Evolutionary conservation across 352 stramenopile species (phyloP).

Genomic region (Stephanocyclus meneghinianus): DNA sequence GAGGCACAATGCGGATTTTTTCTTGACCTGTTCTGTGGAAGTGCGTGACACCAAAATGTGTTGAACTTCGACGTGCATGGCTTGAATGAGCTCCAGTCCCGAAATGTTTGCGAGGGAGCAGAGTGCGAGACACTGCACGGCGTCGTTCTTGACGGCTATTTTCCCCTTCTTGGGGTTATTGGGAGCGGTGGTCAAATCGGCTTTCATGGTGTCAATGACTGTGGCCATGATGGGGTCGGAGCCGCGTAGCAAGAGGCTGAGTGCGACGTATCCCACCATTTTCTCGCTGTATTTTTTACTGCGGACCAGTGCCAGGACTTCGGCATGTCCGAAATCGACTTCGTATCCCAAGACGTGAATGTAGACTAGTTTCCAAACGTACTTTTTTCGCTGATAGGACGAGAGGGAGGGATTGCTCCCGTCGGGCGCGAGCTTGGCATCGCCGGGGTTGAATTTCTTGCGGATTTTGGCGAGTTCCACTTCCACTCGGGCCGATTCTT

Average conservation of each 20-base stretch:
- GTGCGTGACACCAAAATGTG: slow-evolving; percentile 89
- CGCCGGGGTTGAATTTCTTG: slow-evolving; percentile 91
- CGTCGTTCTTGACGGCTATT: slow-evolving; percentile 69
- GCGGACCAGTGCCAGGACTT: slow-evolving; percentile 94
- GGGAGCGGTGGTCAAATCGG: slow-evolving; percentile 88
- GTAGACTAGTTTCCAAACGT: slow-evolving; percentile 99
- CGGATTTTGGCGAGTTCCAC: slow-evolving; percentile 98
- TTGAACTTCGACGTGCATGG: slow-evolving; percentile 91
- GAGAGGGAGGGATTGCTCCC: slow-evolving; percentile 83
- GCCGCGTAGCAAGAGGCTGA: slow-evolving; percentile 92
- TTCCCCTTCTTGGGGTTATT: slow-evolving; percentile 50
- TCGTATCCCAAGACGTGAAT: slow-evolving; percentile 99
- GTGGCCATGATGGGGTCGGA: slow-evolving; percentile 84
- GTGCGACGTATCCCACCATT: slow-evolving; percentile 93
- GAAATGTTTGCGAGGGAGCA: slow-evolving; percentile 95
- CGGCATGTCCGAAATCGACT: slow-evolving; percentile 97
- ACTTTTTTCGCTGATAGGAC: slow-evolving; percentile 98
- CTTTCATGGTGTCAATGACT: slow-evolving; percentile 95
- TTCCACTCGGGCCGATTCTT: slow-evolving; percentile 93
- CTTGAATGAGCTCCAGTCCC: slow-evolving; percentile 91
- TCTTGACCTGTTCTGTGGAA: slow-evolving; percentile 92
- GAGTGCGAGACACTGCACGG: slow-evolving; percentile 91
- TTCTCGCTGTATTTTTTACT: slow-evolving; percentile 92
- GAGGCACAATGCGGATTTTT: slow-evolving; percentile 95
- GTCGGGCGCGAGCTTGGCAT: slow-evolving; percentile 56